Evolutionary conservation across 352 stramenopile species (phyloP).

Genomic region (Phytophthora europaea): DNA sequence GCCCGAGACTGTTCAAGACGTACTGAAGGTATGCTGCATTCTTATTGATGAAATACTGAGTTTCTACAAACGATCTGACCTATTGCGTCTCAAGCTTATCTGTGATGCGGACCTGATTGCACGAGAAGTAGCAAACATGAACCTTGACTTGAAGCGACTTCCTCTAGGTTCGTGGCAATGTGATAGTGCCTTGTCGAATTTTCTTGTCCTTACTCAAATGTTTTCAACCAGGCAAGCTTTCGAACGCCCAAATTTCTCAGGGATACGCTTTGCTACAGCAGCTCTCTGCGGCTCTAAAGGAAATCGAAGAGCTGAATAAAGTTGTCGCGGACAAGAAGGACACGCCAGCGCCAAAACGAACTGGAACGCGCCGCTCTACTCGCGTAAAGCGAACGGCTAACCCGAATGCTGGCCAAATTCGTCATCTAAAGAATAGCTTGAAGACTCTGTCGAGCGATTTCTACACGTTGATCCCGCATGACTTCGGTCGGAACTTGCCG

Average conservation of each 20-base stretch:
- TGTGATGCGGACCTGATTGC: conserved; percentile 62
- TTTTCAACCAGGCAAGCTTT: conserved; percentile 44
- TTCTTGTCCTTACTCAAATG: neutral
- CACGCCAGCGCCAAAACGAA: conserved; percentile 2
- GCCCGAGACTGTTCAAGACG: conserved; percentile 48
- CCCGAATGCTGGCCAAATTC: conserved; percentile 41
- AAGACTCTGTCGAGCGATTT: conserved; percentile 74
- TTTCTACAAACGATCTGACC: neutral
- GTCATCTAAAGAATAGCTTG: conserved; percentile 57
- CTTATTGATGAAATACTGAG: neutral
- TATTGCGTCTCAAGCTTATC: conserved; percentile 41
- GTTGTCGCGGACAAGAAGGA: conserved; percentile 5
- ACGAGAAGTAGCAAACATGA: conserved; percentile 59
- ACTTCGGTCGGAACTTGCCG: conserved; percentile 68
- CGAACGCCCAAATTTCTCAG: conserved; percentile 71
- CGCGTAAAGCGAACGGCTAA: conserved; percentile 36
- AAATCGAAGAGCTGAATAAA: conserved; percentile 55
- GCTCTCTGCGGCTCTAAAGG: conserved; percentile 56
- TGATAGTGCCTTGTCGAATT: neutral
- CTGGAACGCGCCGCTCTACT: conserved; percentile 34
- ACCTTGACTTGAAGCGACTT: conserved; percentile 63
- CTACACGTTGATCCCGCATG: conserved; percentile 79
- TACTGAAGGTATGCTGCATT: conserved; percentile 42
- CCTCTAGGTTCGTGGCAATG: conserved; percentile 44
- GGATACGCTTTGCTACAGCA: conserved; percentile 65